Evolutionary conservation across 352 stramenopile genomes (phyloP), one percentile per base, ranked within the genome.

Genomic region (Globisporangium radiosum): DNA sequence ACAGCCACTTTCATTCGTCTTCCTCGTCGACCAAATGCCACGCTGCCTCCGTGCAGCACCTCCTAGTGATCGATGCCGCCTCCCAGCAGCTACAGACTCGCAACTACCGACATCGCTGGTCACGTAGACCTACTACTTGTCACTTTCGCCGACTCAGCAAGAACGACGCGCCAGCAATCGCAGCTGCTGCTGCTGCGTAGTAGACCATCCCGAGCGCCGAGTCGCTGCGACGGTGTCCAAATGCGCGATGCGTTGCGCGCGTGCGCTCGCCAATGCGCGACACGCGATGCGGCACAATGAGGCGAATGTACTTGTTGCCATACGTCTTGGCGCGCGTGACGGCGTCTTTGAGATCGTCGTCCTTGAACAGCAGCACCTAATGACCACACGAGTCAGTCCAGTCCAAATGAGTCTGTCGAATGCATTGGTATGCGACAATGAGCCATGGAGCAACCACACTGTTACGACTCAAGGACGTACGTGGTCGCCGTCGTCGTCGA

Each of bases 401-500:
- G 25, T 25, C 25, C 25, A 25, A 25, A 25, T 1, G 25, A 25
- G 25, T 25, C 25, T 25, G 25, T 25, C 25, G 25, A 3, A 15
- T 44, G 8, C 4, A 58, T 51, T 42, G 37, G 59, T 48, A 17
- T n/a, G 13, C 19, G 5, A 33, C 14, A 45, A 15, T 25, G 25
- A 25, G 25, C 25, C 25, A 25, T 25, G 25, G 25, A 39, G 8
- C 8, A 2, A 11, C 8, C 19, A 39, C 25, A 14, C 7, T 5
- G 25, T 4, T 13, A 39, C 44, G 25, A 5, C 40, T 45, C 8
- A 13, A 17, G 43, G 5, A 64, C 50, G 40, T 15, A 59, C 17
- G 61, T 90, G 83, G 40, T 95, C 85, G 57, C 70, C 75, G 61
- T 94, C 85, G 37, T 95, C 85, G 52, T 95, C 83, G 36, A 92